Percentiles rank a stretch among this genome's conserved stretches.
Evolutionary conservation across 106 monocot genomes (phyloP).

Genomic region (Acorus calamus): DNA sequence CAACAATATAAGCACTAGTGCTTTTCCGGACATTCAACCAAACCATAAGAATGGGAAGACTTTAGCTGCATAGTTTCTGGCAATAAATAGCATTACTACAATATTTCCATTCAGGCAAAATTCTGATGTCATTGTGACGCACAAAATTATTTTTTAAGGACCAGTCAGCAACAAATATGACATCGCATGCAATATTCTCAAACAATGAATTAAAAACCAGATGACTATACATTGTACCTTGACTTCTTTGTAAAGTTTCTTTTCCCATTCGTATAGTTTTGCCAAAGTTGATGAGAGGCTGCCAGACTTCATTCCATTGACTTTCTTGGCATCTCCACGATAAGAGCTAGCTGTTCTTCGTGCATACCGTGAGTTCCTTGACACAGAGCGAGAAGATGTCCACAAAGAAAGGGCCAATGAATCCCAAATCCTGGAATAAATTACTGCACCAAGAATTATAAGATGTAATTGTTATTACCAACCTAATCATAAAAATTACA

Average conservation of each 20-base stretch:
- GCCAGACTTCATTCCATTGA: constrained; percentile 17
- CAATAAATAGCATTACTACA: too few relatives aligned
- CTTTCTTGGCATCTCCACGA: constrained; percentile 6
- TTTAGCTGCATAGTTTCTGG: too few relatives aligned
- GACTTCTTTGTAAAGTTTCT: constrained; percentile 72
- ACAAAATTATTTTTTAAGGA: too few relatives aligned
- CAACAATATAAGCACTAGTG: too few relatives aligned
- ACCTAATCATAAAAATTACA: too few relatives aligned
- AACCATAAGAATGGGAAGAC: too few relatives aligned
- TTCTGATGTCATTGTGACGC: too few relatives aligned
- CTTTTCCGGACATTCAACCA: too few relatives aligned
- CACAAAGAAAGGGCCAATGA: constrained; percentile 21
- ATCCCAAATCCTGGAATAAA: constrained; percentile 42
- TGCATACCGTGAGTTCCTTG: constrained; percentile 12
- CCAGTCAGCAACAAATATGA: too few relatives aligned
- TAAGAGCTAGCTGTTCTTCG: neutral
- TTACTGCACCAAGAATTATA: constrained; percentile 37
- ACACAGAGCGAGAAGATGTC: constrained; percentile 17
- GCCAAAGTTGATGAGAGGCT: constrained; percentile 61
- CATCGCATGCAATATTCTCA: too few relatives aligned
- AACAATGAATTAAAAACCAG: too few relatives aligned
- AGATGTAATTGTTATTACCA: neutral
- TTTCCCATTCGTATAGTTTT: constrained; percentile 74
- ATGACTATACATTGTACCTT: constrained; percentile 31
- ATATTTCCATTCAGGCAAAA: too few relatives aligned